phyloP scores from a whole-genome alignment of 2,329 filamentous ascomycete species.

The Fusarium globosum region DNA sequence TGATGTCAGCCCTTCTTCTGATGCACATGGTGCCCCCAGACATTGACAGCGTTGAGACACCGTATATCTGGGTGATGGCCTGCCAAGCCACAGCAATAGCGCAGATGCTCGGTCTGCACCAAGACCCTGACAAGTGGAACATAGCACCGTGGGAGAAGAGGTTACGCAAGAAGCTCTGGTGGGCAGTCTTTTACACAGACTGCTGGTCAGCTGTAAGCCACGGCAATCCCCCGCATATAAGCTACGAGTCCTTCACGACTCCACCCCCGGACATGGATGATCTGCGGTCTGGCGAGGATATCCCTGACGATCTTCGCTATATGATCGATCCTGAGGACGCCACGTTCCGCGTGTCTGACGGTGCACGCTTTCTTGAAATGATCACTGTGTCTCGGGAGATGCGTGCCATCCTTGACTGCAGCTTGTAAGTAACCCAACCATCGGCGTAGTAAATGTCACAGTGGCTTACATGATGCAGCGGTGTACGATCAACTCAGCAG shows the following conservation, averaged over 20 bases:
- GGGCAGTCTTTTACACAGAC: constrained; percentile 56
- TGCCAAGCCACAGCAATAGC: constrained; percentile 57
- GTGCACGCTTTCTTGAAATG: constrained; percentile 53
- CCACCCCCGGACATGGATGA: constrained; percentile 54
- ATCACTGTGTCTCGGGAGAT: constrained; percentile 48
- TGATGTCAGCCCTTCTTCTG: constrained; percentile 60
- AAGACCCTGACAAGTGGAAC: constrained; percentile 56
- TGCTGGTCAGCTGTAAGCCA: constrained; percentile 59
- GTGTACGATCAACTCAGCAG: constrained; percentile 26
- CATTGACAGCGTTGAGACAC: constrained; percentile 59
- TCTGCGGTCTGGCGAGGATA: constrained; percentile 56
- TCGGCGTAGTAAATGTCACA: neutral
- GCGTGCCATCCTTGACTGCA: constrained; percentile 49
- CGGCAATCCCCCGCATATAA: constrained; percentile 60
- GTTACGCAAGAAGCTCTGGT: constrained; percentile 59
- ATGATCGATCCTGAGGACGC: constrained; percentile 50
- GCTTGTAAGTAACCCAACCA: constrained; percentile 46
- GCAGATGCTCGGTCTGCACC: constrained; percentile 59
- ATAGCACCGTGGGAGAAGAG: constrained; percentile 56
- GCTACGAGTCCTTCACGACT: constrained; percentile 55
- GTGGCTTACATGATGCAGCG: constrained; percentile 21
- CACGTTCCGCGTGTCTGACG: constrained; percentile 49
- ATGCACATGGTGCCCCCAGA: constrained; percentile 58
- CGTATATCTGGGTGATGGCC: constrained; percentile 57
- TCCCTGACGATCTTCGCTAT: constrained; percentile 49